phyloP scores from a whole-genome alignment of 139 green algal genomes.

The Closterium sp. region DNA sequence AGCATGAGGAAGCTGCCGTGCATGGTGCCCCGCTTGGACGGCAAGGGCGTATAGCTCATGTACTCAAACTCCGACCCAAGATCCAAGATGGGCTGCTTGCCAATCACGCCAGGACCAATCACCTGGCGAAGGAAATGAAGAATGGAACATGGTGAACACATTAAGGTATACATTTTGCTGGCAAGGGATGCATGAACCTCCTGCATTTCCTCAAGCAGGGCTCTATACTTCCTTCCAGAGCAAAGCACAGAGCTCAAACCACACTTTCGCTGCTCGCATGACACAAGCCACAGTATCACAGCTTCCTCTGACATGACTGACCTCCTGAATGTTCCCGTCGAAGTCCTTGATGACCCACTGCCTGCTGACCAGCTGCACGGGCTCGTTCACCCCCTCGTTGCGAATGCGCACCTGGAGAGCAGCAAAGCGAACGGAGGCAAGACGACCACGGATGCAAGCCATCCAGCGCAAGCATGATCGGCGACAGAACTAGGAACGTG shows the following conservation, averaged over 20 bases:
- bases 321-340: constrained; percentile 21
- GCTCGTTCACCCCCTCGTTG: constrained; percentile 19
- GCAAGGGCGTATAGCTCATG: constrained; percentile 1
- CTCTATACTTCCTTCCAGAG: neutral
- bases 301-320: neutral
- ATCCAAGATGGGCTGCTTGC: constrained; percentile 17
- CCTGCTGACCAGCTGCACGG: constrained; percentile 34
- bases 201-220: too few species aligned
- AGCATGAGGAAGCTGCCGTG: constrained; percentile 26
- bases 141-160: neutral
- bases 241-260: neutral
- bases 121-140: constrained; percentile 16
- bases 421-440: neutral
- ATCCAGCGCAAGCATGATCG: too few species aligned
- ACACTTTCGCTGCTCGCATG: neutral
- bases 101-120: constrained; percentile 20
- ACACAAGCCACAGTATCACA: too few species aligned
- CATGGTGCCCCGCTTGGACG: constrained; percentile 17
- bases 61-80: constrained; percentile 20
- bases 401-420: neutral
- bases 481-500: too few species aligned
- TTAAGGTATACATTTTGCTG: neutral
- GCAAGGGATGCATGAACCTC: neutral
- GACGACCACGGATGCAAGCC: too few species aligned
- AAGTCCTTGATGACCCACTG: constrained; percentile 25